Percentiles rank a stretch among this genome's conserved stretches.
phyloP scores from a whole-genome alignment of 768 basidiomycete species.

The Punctularia strigosozonata region DNA sequence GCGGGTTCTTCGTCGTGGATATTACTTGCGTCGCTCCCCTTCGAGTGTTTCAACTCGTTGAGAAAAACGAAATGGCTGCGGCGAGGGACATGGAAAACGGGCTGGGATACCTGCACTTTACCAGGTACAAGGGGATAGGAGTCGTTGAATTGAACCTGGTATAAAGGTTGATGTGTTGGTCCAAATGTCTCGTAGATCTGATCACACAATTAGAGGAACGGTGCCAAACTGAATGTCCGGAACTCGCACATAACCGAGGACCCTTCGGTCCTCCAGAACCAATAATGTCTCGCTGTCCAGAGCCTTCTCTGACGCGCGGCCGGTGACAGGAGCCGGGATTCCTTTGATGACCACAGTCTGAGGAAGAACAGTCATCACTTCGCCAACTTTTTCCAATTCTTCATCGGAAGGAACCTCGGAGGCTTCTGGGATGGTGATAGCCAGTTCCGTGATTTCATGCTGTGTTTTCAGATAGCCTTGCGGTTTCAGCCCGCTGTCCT shows the following conservation, averaged over 20 bases:
- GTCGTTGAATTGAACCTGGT: slow-evolving; percentile 74
- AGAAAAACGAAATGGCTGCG: slow-evolving; percentile 81
- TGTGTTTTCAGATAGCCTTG: slow-evolving; percentile 48
- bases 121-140: slow-evolving; percentile 48
- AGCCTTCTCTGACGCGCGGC: slow-evolving; percentile 44
- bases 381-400: slow-evolving; percentile 61
- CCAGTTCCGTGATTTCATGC: slow-evolving; percentile 53
- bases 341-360: slow-evolving; percentile 68
- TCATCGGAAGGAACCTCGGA: slow-evolving; percentile 54
- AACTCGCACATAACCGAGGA: slow-evolving; percentile 76
- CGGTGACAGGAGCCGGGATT: slow-evolving; percentile 25
- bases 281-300: slow-evolving; percentile 86
- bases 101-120: slow-evolving; percentile 40
- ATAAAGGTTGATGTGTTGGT: slow-evolving; percentile 81
- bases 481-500: slow-evolving; percentile 34
- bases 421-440: slow-evolving; percentile 51
- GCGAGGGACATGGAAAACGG: slow-evolving; percentile 74
- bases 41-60: slow-evolving; percentile 51
- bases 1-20: slow-evolving; percentile 89
- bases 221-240: slow-evolving; percentile 1
- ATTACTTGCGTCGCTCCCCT: slow-evolving; percentile 92
- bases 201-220: slow-evolving; percentile 7
- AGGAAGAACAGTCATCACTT: slow-evolving; percentile 64
- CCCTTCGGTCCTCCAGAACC: slow-evolving; percentile 79
- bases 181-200: slow-evolving; percentile 96